Base-by-base conservation (phyloP, 768 basidiomycete species). In the Cyathus striatus region DNA sequence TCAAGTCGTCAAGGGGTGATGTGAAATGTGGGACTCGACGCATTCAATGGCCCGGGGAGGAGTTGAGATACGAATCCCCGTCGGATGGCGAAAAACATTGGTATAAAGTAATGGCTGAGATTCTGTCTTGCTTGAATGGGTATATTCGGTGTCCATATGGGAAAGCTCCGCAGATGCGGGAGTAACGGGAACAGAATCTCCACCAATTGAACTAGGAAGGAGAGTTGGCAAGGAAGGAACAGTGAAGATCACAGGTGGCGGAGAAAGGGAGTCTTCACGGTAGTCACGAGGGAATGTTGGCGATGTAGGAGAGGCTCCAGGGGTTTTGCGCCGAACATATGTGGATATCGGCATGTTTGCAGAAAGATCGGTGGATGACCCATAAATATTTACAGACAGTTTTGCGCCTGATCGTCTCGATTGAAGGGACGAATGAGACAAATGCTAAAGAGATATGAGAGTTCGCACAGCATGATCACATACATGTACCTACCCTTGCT, bases 261-360 rank as follows among this genome's bases (percentile, higher is more conserved):
- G 57, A 10, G 58, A 50, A 20, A 65, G 61, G 46, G 69, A 67
- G 55, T 62, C 60, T 49, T 63, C 61, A 53, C 60, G 59, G 53
- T 60, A 60, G 52, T 68, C 69, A 39, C 62, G 72, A 42, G 75
- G 67, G 58, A 86, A 86, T 9, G 76, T 75, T 10, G 83, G 76
- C 2, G 81, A 78, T 13, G 78, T 80, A 0, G 86, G 86, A 9
- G 87, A 86, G 27, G 76, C 72, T 45, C 80, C 79, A 22, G 87
- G 86, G 1, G 86, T 86, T 63, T 81, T 86, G 48, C 87, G 80
- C 49, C 88, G 85, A 33, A 86, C 81, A 46, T 84, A 90, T 27
- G 77, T 74, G 21, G 88, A 90, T 42, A 90, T 90, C 42, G 88
- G 88, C 12, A 82, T 86, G 54, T 78, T 76, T 27, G 77, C 81